Evolutionary conservation across 1,284 basidiomycete genomes (phyloP).

Genomic region (Ustilago hordei): DNA sequence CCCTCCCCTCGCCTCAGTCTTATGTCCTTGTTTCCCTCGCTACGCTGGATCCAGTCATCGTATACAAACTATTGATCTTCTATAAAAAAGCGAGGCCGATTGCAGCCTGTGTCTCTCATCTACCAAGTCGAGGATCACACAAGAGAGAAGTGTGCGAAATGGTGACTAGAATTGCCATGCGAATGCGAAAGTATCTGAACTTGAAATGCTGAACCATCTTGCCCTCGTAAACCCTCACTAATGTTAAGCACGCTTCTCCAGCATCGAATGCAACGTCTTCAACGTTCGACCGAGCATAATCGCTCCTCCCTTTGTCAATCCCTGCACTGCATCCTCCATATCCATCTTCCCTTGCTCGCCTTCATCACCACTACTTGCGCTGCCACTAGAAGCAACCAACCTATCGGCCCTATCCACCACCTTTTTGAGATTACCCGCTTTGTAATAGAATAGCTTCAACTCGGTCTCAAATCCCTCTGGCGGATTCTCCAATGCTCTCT

Average conservation of each 20-base stretch:
- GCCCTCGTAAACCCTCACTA: background rate
- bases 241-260: slow-evolving; percentile 1
- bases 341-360: slow-evolving; percentile 31
- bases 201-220: background rate
- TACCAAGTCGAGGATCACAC: background rate
- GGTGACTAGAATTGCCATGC: slow-evolving; percentile 1
- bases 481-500: slow-evolving; percentile 83
- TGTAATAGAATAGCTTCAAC: slow-evolving; percentile 78
- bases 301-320: slow-evolving; percentile 41
- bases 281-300: slow-evolving; percentile 46
- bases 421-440: slow-evolving; percentile 24
- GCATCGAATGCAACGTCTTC: slow-evolving; percentile 10
- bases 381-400: slow-evolving; percentile 12
- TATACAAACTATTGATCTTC: slow-evolving; percentile 1
- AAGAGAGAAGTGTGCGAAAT: background rate
- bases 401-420: slow-evolving; percentile 27
- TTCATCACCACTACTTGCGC: background rate
- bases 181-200: background rate
- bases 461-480: slow-evolving; percentile 80
- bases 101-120: background rate
- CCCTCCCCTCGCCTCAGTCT: background rate
- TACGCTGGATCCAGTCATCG: background rate
- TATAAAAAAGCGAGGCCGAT: background rate
- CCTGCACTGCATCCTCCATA: slow-evolving; percentile 64
- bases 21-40: background rate